Percentiles rank a stretch among this genome's conserved stretches.
Conservation (phyloP, 164 flowering plant species). For the Pachysandra terminalis region DNA sequence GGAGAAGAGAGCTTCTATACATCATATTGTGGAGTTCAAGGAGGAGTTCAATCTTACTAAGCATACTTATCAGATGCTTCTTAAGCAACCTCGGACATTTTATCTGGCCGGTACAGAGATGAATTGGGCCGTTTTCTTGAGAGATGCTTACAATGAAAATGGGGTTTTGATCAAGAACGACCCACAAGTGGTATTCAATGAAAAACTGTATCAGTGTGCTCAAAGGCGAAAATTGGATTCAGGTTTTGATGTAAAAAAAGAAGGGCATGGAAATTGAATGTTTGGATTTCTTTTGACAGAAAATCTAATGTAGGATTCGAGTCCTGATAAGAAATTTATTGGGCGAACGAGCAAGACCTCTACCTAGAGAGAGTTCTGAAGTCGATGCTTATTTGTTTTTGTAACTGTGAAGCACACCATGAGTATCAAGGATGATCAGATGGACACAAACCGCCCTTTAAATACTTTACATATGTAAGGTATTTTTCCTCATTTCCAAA, state of each 20-base stretch:
- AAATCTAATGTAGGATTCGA: background rate
- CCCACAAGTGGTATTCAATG: slow-evolving; percentile 68
- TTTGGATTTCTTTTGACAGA: background rate
- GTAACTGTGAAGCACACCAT: background rate
- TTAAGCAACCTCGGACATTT: slow-evolving; percentile 67
- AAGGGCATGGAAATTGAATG: background rate
- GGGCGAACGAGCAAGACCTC: background rate
- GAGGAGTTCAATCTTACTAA: slow-evolving; percentile 88
- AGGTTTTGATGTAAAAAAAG: background rate
- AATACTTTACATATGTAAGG: background rate
- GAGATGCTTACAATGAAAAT: slow-evolving; percentile 63
- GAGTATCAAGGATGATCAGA: background rate
- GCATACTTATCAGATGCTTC: slow-evolving; percentile 81
- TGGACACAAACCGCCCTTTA: background rate
- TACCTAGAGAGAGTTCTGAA: background rate
- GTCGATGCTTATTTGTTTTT: background rate
- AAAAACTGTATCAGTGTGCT: slow-evolving; percentile 59
- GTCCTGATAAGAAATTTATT: too few relatives aligned
- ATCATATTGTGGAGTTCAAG: slow-evolving; percentile 84
- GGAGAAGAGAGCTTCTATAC: slow-evolving; percentile 89
- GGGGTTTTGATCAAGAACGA: slow-evolving; percentile 63
- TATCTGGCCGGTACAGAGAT: slow-evolving; percentile 87
- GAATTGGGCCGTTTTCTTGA: slow-evolving; percentile 93
- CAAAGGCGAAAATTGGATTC: slow-evolving; percentile 37
- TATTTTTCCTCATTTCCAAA: slow-evolving; percentile 1